Base-by-base conservation (phyloP, 495 filamentous ascomycete species). In the Parathielavia appendiculata region DNA sequence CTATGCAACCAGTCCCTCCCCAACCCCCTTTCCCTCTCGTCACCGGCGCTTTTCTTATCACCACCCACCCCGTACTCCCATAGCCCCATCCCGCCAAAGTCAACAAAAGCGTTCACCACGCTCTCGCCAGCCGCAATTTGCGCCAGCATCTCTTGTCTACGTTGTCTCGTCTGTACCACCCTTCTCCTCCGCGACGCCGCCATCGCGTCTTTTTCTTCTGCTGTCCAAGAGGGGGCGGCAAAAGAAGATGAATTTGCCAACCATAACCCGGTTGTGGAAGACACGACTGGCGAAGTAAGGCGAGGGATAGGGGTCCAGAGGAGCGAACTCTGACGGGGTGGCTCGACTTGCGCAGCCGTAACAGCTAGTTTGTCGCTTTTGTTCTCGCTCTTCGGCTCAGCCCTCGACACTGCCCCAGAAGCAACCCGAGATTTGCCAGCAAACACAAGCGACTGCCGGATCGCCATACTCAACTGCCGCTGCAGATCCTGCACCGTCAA, bases 141-240 rank as follows among this genome's bases (percentile, higher is more conserved):
- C 43, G 39, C 60, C 19, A 67, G 44, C 19, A 71, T 64, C 62
- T 71, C 68, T 1, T 23, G 53, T 19, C 39, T 19, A 9, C 59
- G 40, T 32, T 32, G 30, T 38, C 44, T 34, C 36, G 51, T 61
- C 56, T 65, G 60, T 26, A 48, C 52, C 16, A 23, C 32, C 56
- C 63, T 58, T 13, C 69, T 26, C 13, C 65, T 56, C 10, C 60
- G 58, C 10, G 41, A 40, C 16, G 26, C 26, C 8, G 65, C 59
- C 13, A 65, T 58, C 9, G 32, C 32, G 32, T 71, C 69, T 20
- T 71, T 67, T 20, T 71, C 69, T n/a, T 56, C 55, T 22, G 50
- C 47, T 30, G 35, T 14, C 10, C 35, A 14, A 10, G 23, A 41
- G 5, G 34, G 13, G 5, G n/a, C 50, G 23, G 14, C 0, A 0